A percentile compares a stretch with the other conserved stretches of the same genome.
phyloP scores from a whole-genome alignment of 768 basidiomycete genomes.

The Collybia sp. region DNA sequence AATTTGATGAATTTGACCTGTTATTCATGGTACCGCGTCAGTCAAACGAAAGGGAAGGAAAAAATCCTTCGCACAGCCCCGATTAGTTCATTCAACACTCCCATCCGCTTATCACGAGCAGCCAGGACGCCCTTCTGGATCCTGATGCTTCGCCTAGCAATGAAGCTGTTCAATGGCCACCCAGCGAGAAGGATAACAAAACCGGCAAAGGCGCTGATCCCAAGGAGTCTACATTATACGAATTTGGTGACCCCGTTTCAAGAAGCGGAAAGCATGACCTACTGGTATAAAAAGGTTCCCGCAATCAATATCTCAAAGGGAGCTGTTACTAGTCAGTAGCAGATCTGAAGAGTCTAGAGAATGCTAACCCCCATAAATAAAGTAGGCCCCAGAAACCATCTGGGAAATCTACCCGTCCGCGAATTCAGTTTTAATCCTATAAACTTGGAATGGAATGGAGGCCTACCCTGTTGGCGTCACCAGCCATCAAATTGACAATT shows the following conservation, averaged over 20 bases:
- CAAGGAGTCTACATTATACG: slow-evolving; percentile 43
- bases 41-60: background rate
- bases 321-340: slow-evolving; percentile 26
- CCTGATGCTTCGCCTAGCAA: slow-evolving; percentile 54
- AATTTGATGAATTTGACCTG: slow-evolving; percentile 78
- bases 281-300: slow-evolving; percentile 74
- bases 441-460: background rate
- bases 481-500: slow-evolving; percentile 87
- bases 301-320: slow-evolving; percentile 80
- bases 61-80: slow-evolving; percentile 40
- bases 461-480: slow-evolving; percentile 58
- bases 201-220: slow-evolving; percentile 70
- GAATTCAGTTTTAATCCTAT: background rate
- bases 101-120: slow-evolving; percentile 75
- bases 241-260: background rate
- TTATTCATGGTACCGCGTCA: background rate
- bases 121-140: slow-evolving; percentile 56
- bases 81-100: slow-evolving; percentile 73
- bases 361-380: slow-evolving; percentile 58
- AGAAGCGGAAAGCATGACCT: slow-evolving; percentile 10
- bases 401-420: slow-evolving; percentile 33
- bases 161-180: slow-evolving; percentile 67
- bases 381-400: slow-evolving; percentile 52
- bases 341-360: background rate
- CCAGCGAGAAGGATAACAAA: slow-evolving; percentile 61